Percentiles rank a stretch among this genome's conserved stretches.
Conservation (phyloP, 2,329 filamentous ascomycete genomes). For the Ilyonectria destructans region DNA sequence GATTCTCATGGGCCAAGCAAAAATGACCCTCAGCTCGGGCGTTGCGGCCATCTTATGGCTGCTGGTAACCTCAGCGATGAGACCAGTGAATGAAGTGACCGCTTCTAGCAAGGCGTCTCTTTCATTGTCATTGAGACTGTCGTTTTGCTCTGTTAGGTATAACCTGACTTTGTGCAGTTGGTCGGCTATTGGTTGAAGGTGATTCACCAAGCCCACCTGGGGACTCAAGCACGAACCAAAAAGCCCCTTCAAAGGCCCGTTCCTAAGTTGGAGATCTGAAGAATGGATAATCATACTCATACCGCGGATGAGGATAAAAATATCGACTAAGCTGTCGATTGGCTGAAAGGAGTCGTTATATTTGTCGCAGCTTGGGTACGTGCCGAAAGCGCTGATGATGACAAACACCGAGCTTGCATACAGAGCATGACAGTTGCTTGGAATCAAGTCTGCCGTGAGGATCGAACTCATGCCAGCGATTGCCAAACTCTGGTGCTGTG, state of each 20-base stretch:
- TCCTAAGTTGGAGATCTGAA: slow-evolving; percentile 9
- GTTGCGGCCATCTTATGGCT: neutral
- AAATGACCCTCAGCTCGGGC: slow-evolving; percentile 21
- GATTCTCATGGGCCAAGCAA: slow-evolving; percentile 28
- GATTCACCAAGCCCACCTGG: slow-evolving; percentile 4
- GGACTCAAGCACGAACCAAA: neutral
- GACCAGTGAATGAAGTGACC: neutral
- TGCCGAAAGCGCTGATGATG: slow-evolving; percentile 30
- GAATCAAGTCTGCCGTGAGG: neutral
- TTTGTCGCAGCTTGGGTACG: slow-evolving; percentile 27
- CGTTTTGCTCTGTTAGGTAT: too few relatives aligned
- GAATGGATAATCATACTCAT: slow-evolving; percentile 20
- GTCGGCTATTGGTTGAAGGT: neutral
- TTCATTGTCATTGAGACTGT: neutral
- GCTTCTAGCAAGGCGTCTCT: neutral
- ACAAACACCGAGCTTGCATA: slow-evolving; percentile 35
- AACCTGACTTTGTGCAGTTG: neutral
- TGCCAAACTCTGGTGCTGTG: slow-evolving; percentile 30
- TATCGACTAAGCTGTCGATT: slow-evolving; percentile 25
- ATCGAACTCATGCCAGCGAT: slow-evolving; percentile 24
- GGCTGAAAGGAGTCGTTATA: slow-evolving; percentile 19
- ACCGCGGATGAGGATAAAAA: slow-evolving; percentile 29
- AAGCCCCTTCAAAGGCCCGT: slow-evolving; percentile 20
- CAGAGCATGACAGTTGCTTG: slow-evolving; percentile 24
- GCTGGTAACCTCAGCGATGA: neutral